These are phyloP conservation scores for Oxytropis ochrocephala DNA, from an alignment of 306 rosid genomes.

Conservation along the genomic window DNA sequence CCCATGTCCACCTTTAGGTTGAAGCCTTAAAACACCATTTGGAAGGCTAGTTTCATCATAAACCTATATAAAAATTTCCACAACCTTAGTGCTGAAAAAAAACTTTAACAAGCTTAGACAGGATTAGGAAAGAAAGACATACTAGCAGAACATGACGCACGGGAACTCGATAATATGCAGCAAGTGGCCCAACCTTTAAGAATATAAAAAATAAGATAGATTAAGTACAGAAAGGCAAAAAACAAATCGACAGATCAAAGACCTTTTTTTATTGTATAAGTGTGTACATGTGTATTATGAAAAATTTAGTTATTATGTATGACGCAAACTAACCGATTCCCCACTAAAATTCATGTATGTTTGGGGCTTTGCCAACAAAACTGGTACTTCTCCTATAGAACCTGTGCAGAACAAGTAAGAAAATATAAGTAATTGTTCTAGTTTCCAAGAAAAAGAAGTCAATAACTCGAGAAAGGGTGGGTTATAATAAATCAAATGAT, in stretches of 20 bases:
- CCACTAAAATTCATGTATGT: slow-evolving; percentile 86
- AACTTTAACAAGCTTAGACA: background rate
- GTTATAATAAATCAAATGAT: background rate
- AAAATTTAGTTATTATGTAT: background rate
- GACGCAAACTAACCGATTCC: slow-evolving; percentile 69
- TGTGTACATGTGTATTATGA: background rate
- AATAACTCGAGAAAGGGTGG: background rate
- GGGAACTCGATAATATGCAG: slow-evolving; percentile 83
- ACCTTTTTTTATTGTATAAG: too few relatives aligned
- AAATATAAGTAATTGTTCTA: slow-evolving; percentile 17
- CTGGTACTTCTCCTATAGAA: slow-evolving; percentile 82
- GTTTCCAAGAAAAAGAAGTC: background rate
- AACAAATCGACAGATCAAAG: background rate
- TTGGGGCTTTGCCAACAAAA: slow-evolving; percentile 92
- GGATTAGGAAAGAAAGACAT: slow-evolving; percentile 16
- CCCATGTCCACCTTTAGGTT: slow-evolving; percentile 91
- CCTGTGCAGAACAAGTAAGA: slow-evolving; percentile 50
- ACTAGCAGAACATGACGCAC: slow-evolving; percentile 85
- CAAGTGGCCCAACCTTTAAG: slow-evolving; percentile 88
- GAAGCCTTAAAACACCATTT: slow-evolving; percentile 81
- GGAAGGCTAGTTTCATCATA: slow-evolving; percentile 97
- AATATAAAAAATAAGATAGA: slow-evolving; percentile 9
- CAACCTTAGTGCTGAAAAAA: background rate
- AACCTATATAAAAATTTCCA: slow-evolving; percentile 35
- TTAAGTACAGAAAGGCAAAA: slow-evolving; percentile 10